Base-by-base conservation (phyloP, 768 basidiomycete species). In the Psilocybe cyanescens region DNA sequence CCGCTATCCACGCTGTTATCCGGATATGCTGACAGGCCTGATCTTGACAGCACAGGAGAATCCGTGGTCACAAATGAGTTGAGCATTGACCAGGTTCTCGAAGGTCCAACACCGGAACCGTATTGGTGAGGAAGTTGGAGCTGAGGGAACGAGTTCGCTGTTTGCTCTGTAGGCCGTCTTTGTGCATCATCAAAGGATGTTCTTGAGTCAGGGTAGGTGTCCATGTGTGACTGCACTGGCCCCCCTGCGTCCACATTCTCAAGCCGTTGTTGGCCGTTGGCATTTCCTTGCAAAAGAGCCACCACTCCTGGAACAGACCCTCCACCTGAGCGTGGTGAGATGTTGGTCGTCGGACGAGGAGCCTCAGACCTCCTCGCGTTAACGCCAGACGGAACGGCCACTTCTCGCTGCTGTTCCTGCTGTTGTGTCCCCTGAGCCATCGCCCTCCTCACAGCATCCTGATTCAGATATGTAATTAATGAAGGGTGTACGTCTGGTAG, bases 391-490 rank as follows among this genome's bases (percentile, higher is more conserved):
- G 41, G 41, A 12, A 12, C 41, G 14, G 1, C 5, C 14, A 7
- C 9, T 44, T 44, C 41, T 1, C 16, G 37, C 55, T 55, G 39
- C 17, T 11, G 31, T 19, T 17, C 33, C 53, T 8, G 58, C 24
- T 24, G 52, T 14, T 49, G 62, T 50, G 6, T 4, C 35, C 47
- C 62, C 48, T 28, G 47, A 30, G 2, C 48, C 56, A 69, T 44
- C 12, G 65, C 66, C 57, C 65, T 68, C 53, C 66, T 65, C 2
- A 70, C 66, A 8, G 68, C 62, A 45, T 72, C 72, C 58, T 70
- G 71, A 49, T 71, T 74, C 35, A 78, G 60, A 55, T 78, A 75
- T 37, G 70, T 73, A 30, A 77, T 70, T 39, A 77, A 63, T n/a
- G 71, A 71, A 39, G 71, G 72, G 55, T 74, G 72, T 16, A 74